Evolutionary conservation across 2,329 filamentous ascomycete genomes (phyloP), one percentile per base, ranked within the genome.

Genomic region (Torrubiellomyces zombiae): DNA sequence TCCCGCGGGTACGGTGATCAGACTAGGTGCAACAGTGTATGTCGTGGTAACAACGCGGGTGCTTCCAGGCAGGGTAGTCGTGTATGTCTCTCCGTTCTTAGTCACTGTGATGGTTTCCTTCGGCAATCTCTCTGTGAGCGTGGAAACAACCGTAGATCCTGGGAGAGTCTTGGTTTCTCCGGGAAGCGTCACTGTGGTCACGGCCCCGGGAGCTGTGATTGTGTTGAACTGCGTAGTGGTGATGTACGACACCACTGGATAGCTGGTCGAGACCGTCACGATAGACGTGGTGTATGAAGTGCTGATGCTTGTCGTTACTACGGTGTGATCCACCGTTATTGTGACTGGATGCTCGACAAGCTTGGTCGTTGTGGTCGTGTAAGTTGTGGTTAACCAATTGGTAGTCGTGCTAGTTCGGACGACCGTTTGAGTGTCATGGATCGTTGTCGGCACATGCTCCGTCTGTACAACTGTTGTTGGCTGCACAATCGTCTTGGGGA

Each of bases 41-140:
- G 43, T 39, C 10, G 39, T 42, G 4, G 44, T 50, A 2, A 48
- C 45, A 27, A 45, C 31, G 20, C 42, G 28, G 2, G 37, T 45
- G 12, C 40, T 41, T 7, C 39, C 49, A 5, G 38, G 36, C 16
- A 37, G 20, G 5, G 43, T 52, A n/a, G 48, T 18, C 0, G 45
- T 52, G 10, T 45, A 27, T 0, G 48, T 51, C 6, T 41, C 34
- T 9, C 35, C 39, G 1, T 22, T 18, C 16, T 25, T 6, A 13
- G 37, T 35, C 4, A 30, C 20, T 7, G 32, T 38, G 14, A 36
- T 20, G 4, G 33, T 35, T n/a, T 28, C 18, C 3, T 23, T 24
- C 11, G 30, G 26, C 12, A 33, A 26, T 14, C 25, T 25, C 17
- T 13, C 19, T 4, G 27, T 33, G 18, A 28, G 5, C 11, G 32